A percentile compares a stretch with the other conserved stretches of the same genome.
Conservation (phyloP, 2,329 filamentous ascomycete genomes). For the Septoria linicola region DNA sequence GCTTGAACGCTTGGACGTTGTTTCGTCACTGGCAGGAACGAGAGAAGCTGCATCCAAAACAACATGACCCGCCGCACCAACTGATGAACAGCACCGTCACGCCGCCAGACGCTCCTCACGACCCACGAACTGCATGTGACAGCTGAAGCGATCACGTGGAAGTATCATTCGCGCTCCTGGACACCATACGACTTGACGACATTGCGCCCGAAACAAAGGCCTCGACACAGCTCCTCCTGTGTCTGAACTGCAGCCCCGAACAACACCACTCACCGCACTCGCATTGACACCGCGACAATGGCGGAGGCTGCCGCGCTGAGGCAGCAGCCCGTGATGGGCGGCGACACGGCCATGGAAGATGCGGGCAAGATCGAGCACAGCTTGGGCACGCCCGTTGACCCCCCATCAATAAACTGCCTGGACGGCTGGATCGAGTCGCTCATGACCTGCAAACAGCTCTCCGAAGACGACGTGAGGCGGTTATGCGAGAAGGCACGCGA, state of each 20-base stretch:
- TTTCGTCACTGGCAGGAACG: conserved; percentile 5
- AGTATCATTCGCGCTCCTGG: neutral
- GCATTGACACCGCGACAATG: conserved; percentile 12
- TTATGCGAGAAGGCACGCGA: conserved; percentile 98
- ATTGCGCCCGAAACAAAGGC: conserved; percentile 5
- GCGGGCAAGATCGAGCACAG: conserved; percentile 78
- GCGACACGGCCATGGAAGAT: conserved; percentile 99
- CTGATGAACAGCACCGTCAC: too few species aligned
- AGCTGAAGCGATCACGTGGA: neutral
- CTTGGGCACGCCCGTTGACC: conserved; percentile 72
- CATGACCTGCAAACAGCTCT: conserved; percentile 98
- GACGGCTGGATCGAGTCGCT: conserved; percentile 98
- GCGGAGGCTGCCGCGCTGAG: conserved; percentile 39
- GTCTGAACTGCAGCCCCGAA: conserved; percentile 11
- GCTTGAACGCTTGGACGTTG: conserved; percentile 4
- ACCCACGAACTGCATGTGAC: neutral
- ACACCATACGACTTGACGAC: neutral
- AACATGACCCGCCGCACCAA: neutral
- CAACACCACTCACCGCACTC: conserved; percentile 6
- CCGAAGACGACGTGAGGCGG: conserved; percentile 90
- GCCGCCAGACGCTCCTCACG: neutral
- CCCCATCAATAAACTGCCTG: conserved; percentile 84
- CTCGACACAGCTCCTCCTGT: conserved; percentile 3
- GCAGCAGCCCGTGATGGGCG: conserved; percentile 28
- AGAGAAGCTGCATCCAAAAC: conserved; percentile 12